Evolutionary conservation across 1,284 basidiomycete genomes (phyloP).

Genomic region (Irpex sp.): DNA sequence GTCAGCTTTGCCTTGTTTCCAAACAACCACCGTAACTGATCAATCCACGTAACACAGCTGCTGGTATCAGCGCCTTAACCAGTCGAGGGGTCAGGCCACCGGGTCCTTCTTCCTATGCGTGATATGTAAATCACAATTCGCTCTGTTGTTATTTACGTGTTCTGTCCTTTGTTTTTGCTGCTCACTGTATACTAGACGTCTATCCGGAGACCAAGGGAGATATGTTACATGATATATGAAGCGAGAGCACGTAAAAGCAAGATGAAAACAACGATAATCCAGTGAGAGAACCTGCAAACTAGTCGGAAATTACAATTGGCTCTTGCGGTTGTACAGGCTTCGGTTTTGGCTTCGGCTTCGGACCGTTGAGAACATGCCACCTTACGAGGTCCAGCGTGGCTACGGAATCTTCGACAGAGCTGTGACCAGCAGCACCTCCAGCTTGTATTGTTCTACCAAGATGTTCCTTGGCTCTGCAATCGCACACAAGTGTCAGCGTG

Average conservation of each 20-base stretch:
- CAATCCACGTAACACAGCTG: constrained; percentile 1
- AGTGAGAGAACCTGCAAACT: neutral
- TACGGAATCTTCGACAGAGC: constrained; percentile 78
- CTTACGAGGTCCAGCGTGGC: constrained; percentile 85
- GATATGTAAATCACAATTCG: constrained; percentile 4
- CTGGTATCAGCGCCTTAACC: constrained; percentile 14
- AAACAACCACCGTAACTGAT: constrained; percentile 5
- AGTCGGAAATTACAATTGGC: neutral
- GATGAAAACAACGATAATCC: neutral
- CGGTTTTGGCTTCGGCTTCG: constrained; percentile 34
- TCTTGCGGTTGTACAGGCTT: neutral
- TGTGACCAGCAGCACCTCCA: constrained; percentile 76
- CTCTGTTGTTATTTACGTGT: neutral
- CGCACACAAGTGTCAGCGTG: neutral
- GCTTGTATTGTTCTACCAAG: constrained; percentile 76
- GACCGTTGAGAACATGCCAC: constrained; percentile 60
- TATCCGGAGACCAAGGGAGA: neutral
- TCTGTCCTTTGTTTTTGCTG: neutral
- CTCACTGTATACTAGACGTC: neutral
- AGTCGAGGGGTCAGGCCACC: constrained; percentile 11
- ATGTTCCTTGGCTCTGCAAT: constrained; percentile 69
- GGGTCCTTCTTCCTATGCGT: constrained; percentile 10
- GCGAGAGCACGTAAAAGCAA: neutral
- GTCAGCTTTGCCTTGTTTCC: constrained; percentile 22
- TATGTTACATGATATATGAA: neutral